Percentiles rank a stretch among this genome's conserved stretches.
Evolutionary conservation across 2,329 filamentous ascomycete genomes (phyloP).

Genomic region (Calonectria pseudoreteaudii): DNA sequence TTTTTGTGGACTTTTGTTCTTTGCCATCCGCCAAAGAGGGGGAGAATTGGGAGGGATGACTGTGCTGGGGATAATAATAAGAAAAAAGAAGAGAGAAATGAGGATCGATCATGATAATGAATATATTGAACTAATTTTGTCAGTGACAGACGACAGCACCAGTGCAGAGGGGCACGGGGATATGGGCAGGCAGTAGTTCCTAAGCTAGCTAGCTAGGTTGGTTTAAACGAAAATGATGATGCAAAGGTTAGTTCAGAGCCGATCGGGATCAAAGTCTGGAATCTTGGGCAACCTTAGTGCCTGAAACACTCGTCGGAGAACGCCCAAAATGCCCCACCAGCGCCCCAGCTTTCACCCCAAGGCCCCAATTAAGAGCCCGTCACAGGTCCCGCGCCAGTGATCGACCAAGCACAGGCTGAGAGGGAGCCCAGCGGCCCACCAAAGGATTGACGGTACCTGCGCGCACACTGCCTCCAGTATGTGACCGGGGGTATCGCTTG

Average conservation of each 20-base stretch:
- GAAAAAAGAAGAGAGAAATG: background rate
- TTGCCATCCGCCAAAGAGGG: background rate
- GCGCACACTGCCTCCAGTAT: background rate
- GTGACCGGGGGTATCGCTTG: background rate
- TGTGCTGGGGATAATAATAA: background rate
- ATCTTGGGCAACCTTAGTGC: conserved; percentile 13
- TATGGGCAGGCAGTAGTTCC: background rate
- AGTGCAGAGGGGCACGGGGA: background rate
- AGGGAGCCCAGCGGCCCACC: background rate
- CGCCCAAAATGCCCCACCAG: conserved; percentile 15
- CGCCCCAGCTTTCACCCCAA: conserved; percentile 1
- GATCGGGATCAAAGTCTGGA: conserved; percentile 1
- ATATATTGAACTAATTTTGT: background rate
- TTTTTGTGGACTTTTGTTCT: background rate
- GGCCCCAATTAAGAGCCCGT: background rate
- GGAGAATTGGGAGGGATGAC: background rate
- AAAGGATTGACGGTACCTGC: conserved; percentile 14
- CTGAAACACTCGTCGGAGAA: conserved; percentile 7
- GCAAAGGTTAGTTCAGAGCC: background rate
- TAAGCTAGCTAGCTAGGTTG: background rate
- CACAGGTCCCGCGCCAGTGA: background rate
- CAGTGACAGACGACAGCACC: background rate
- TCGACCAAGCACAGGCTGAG: conserved; percentile 8
- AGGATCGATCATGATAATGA: background rate
- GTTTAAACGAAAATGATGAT: conserved; percentile 9